Evolutionary conservation across 2,329 filamentous ascomycete species (phyloP), one percentile per base, ranked within the genome.

Genomic region (Atkinsonella texensis): DNA sequence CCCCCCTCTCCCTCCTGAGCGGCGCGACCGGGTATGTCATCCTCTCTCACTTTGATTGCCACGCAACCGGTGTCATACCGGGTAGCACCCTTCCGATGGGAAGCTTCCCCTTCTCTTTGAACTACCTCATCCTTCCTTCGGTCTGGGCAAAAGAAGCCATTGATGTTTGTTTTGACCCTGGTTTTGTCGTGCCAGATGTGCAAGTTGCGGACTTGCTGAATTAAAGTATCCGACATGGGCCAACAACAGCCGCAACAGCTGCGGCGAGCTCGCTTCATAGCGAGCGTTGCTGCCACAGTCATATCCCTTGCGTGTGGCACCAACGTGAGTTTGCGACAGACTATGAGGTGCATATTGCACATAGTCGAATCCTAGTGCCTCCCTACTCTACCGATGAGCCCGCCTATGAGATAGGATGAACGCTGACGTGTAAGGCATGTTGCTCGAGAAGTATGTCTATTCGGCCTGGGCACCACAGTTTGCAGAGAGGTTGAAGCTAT

Each of bases 381-480:
- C 28, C 28, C 28, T 28, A 28, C 28, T 28, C 28, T 28, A 28
- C 28, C 5, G 28, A 28, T 28, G 35, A 4, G 15, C 6, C 35
- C 35, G 11, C 35, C 11, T 7, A 15, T 38, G 12, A 38, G 35
- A 12, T 13, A 12, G 28, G 35, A 38, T 12, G 15, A 15, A 44
- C 35, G 41, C 53, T 52, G 48, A 49, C 46, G 13, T 31, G 45
- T 42, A 33, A 35, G 28, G 35, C 44, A 51, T 54, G 56, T 59
- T 43, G 12, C 49, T 13, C 50, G 17, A 49, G 48, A 63, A 96
- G 89, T 97, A 98, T 80, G 91, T 90, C 64, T 98, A 96, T 70
- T 96, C 89, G 51, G 91, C 91, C 69, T 98, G 93, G 90, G 89
- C 88, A 13, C 93, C 93, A 18, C 90, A 96, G 69, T 96, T 96